Base-by-base conservation (phyloP, 805 yeast genomes). In the Ogataea saltuana region DNA sequence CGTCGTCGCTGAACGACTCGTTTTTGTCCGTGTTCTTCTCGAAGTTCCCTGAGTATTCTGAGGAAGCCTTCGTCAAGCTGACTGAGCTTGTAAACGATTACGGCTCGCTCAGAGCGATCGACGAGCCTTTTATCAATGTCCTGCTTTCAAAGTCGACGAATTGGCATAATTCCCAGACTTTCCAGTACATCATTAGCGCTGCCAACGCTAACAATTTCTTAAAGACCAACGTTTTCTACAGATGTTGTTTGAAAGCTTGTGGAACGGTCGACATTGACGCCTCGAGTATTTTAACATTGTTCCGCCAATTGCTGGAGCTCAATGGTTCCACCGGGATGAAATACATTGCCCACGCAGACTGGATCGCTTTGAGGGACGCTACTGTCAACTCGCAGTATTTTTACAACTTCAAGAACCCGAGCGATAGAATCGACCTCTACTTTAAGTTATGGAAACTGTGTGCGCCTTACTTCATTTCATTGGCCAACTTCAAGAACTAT, bases 341-440 rank as follows among this genome's bases (percentile, higher is more conserved):
- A 29, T 83, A 81, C 58, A 81, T 85, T 53, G 89, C 91, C 6
- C 81, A 80, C 60, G 91, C 93, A 9, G 91, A 85, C 65, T 85
- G 91, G 91, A 83, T 87, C 29, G 85, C 91, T 2, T 63, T 86
- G 45, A 78, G 90, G 67, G 89, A 83, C 61, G 87, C 91, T 16
- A 85, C 93, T 5, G 69, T 79, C 32, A 66, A 68, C 45, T 72
- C 82, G 4, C 60, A 56, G 32, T 60, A 59, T 18, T 66, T 61
- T 36, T 50, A 58, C 28, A 62, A 42, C 10, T 59, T 62, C 42
- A 42, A 39, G 6, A 56, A 63, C 33, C 56, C 64, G 21, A 60
- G 69, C 15, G 74, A 71, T 29, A 71, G 88, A 62, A 71, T 72
- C 48, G 67, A 71, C 27, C 63, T 81, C 20, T 82, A 80, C 60